A percentile compares a stretch with the other conserved stretches of the same genome.
These are phyloP conservation scores for Paralagenidium karlingii DNA, from an alignment of 352 stramenopile species.

Conservation along the genomic window DNA sequence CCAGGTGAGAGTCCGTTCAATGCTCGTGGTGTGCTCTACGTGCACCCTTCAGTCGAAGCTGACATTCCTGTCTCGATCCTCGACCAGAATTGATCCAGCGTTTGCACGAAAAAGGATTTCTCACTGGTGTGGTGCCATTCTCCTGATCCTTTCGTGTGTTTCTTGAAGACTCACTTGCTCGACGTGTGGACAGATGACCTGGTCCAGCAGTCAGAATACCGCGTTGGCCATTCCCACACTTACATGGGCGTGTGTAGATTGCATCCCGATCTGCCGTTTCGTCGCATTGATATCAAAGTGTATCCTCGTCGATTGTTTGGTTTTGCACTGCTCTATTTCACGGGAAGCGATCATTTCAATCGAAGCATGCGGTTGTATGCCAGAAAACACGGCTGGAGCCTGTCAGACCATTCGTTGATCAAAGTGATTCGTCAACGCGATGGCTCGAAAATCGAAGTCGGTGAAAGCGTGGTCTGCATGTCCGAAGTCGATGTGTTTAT, in stretches of 20 bases:
- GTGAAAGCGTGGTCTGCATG: conserved; percentile 60
- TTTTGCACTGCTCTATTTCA: conserved; percentile 86
- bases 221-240: conserved; percentile 38
- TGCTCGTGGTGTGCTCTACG: too few species aligned
- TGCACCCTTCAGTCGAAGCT: background rate
- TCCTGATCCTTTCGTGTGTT: conserved; percentile 1
- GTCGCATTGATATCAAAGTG: conserved; percentile 79
- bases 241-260: conserved; percentile 83
- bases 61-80: background rate
- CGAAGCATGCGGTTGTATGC: conserved; percentile 71
- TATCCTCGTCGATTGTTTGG: conserved; percentile 69
- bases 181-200: conserved; percentile 68
- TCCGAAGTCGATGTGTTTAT: conserved; percentile 81
- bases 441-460: conserved; percentile 39
- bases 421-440: conserved; percentile 34
- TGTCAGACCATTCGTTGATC: conserved; percentile 58
- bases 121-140: conserved; percentile 23
- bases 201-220: conserved; percentile 41
- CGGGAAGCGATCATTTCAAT: conserved; percentile 87
- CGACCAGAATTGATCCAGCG: conserved; percentile 28
- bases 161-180: background rate
- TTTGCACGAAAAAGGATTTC: conserved; percentile 45
- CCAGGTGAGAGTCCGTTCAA: conserved; percentile 12
- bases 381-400: conserved; percentile 63
- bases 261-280: conserved; percentile 32